phyloP scores from a whole-genome alignment of 768 basidiomycete species.

The Boletus tylopilopsis region DNA sequence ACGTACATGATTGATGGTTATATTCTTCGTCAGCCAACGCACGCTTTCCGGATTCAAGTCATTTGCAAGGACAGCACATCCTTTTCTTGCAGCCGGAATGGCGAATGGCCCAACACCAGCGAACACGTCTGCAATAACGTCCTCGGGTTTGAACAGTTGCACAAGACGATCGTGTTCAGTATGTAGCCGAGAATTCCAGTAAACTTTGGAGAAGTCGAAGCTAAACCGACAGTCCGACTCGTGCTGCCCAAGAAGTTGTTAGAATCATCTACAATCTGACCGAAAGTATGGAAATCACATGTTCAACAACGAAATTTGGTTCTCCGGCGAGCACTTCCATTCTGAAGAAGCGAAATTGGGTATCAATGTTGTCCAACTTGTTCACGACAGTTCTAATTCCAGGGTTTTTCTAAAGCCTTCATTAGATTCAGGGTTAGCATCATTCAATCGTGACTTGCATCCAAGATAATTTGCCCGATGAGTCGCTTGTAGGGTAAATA shows the following conservation, averaged over 20 bases:
- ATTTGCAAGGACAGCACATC: slow-evolving; percentile 86
- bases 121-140: slow-evolving; percentile 89
- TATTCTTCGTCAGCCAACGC: slow-evolving; percentile 72
- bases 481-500: slow-evolving; percentile 89
- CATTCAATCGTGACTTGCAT: slow-evolving; percentile 49
- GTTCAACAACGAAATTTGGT: slow-evolving; percentile 78
- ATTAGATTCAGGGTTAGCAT: slow-evolving; percentile 6
- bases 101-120: slow-evolving; percentile 98
- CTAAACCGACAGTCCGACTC: slow-evolving; percentile 85
- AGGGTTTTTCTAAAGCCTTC: slow-evolving; percentile 71
- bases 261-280: neutral
- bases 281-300: slow-evolving; percentile 50
- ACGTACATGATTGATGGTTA: slow-evolving; percentile 70
- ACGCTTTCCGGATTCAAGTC: slow-evolving; percentile 91
- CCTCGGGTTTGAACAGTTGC: slow-evolving; percentile 61
- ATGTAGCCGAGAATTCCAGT: slow-evolving; percentile 96
- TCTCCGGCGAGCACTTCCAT: slow-evolving; percentile 98
- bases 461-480: slow-evolving; percentile 89
- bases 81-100: slow-evolving; percentile 88
- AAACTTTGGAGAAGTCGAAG: slow-evolving; percentile 94
- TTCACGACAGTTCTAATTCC: slow-evolving; percentile 87
- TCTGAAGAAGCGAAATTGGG: slow-evolving; percentile 85
- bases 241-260: slow-evolving; percentile 41
- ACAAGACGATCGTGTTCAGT: slow-evolving; percentile 90
- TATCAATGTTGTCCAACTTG: slow-evolving; percentile 84